Conservation (phyloP, 1,139 yeast genomes). For the Schizosaccharomyces versatilis region DNA sequence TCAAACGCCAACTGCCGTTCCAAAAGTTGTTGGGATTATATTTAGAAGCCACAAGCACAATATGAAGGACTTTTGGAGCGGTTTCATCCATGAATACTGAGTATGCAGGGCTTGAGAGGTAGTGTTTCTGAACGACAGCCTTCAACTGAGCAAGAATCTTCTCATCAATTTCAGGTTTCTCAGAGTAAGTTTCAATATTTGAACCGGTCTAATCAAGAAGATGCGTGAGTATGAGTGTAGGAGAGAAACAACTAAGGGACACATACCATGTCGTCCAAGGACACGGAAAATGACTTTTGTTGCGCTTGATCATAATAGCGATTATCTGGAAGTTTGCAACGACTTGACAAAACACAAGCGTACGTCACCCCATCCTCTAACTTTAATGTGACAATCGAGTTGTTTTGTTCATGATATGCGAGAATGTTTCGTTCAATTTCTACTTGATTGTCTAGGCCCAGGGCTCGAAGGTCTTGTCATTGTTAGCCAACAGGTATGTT, state of each 20-base stretch:
- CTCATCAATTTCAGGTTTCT: neutral
- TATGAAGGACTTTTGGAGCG: constrained; percentile 20
- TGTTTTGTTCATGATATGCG: neutral
- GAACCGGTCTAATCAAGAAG: neutral
- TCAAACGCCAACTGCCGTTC: constrained; percentile 72
- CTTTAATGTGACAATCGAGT: neutral
- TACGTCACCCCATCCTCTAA: neutral
- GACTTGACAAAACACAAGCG: neutral
- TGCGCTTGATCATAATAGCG: neutral
- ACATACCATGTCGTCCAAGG: neutral
- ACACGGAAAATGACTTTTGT: neutral
- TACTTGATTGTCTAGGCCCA: neutral
- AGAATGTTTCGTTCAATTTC: neutral
- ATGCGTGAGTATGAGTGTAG: neutral
- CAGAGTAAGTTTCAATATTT: neutral
- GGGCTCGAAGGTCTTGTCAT: neutral
- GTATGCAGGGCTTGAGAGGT: constrained; percentile 24
- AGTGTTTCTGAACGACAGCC: constrained; percentile 25
- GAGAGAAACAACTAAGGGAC: neutral
- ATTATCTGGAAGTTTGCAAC: neutral
- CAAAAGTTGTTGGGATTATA: constrained; percentile 59
- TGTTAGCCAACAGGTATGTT: no score
- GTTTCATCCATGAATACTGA: constrained; percentile 30
- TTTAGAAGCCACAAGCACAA: constrained; percentile 50
- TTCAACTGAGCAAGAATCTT: constrained; percentile 9